Percentiles rank a stretch among this genome's conserved stretches.
Conservation (phyloP, 2,329 filamentous ascomycete species). For the Plenodomus lindquistii region DNA sequence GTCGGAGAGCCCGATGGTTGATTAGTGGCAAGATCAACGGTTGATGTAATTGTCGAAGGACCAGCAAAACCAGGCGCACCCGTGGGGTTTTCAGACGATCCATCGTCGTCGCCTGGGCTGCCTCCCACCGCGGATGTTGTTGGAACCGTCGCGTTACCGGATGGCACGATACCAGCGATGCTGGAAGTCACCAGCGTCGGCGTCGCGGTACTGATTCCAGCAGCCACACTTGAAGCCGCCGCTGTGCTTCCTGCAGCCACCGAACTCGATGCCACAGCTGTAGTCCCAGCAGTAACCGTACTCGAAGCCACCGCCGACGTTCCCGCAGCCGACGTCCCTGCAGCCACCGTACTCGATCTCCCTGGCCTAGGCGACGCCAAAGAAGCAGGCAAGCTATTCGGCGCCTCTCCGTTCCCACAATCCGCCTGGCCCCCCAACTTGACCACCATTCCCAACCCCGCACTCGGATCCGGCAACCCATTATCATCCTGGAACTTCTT, state of each 20-base stretch:
- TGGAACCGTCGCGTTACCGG: neutral
- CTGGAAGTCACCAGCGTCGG: neutral
- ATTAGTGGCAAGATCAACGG: constrained; percentile 3
- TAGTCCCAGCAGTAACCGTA: neutral
- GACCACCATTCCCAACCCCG: constrained; percentile 41
- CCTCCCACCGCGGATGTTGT: neutral
- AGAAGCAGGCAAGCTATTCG: constrained; percentile 9
- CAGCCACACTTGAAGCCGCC: neutral
- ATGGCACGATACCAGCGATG: neutral
- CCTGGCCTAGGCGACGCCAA: constrained; percentile 6
- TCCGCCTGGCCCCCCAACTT: constrained; percentile 31
- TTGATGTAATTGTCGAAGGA: constrained; percentile 3
- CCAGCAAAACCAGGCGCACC: constrained; percentile 1
- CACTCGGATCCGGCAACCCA: constrained; percentile 29
- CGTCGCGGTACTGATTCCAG: constrained; percentile 1
- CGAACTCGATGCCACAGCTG: neutral
- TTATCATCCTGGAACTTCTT: constrained; percentile 37
- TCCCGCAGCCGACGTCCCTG: neutral
- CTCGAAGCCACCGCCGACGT: neutral
- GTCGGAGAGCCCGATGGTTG: constrained; percentile 3
- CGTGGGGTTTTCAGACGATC: neutral
- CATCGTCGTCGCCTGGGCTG: neutral
- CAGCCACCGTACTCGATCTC: neutral
- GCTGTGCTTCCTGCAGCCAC: neutral
- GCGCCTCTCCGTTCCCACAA: constrained; percentile 11